Percentiles rank a stretch among this genome's conserved stretches.
Evolutionary conservation across 805 yeast genomes (phyloP).

Genomic region (Yamadazyma akitaensis): DNA sequence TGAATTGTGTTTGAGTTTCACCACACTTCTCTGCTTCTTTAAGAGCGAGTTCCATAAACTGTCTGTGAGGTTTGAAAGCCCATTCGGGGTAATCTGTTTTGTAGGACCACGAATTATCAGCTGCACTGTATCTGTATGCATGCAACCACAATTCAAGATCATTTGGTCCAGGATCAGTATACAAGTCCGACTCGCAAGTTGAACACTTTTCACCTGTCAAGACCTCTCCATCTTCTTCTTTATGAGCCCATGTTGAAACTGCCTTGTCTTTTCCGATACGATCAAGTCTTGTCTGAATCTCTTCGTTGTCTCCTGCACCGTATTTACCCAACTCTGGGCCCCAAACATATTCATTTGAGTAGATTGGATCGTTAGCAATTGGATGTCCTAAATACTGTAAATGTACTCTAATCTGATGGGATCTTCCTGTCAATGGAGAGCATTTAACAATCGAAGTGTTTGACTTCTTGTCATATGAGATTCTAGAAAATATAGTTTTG

Average conservation of each 20-base stretch:
- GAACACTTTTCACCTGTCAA: slow-evolving; percentile 58
- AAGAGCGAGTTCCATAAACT: slow-evolving; percentile 73
- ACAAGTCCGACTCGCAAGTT: slow-evolving; percentile 65
- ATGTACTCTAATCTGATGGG: slow-evolving; percentile 95
- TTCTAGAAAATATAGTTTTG: slow-evolving; percentile 61
- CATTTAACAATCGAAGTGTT: slow-evolving; percentile 73
- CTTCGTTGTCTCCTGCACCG: slow-evolving; percentile 47
- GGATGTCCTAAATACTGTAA: slow-evolving; percentile 64
- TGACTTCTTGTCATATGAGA: slow-evolving; percentile 60
- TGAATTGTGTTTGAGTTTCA: slow-evolving; percentile 79
- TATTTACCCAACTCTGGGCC: slow-evolving; percentile 69
- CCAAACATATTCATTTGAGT: slow-evolving; percentile 78
- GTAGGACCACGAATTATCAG: slow-evolving; percentile 61
- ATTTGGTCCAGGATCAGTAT: slow-evolving; percentile 84
- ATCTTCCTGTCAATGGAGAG: slow-evolving; percentile 85
- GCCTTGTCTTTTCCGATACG: slow-evolving; percentile 66
- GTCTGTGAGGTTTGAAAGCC: slow-evolving; percentile 61
- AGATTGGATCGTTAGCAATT: slow-evolving; percentile 62
- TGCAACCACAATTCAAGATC: slow-evolving; percentile 90
- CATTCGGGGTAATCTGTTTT: slow-evolving; percentile 76
- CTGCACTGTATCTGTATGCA: slow-evolving; percentile 75
- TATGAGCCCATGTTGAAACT: slow-evolving; percentile 68
- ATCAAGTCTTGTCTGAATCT: slow-evolving; percentile 50
- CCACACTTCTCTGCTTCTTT: slow-evolving; percentile 77
- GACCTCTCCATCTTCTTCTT: slow-evolving; percentile 61